Percentiles rank a stretch among this genome's conserved stretches.
These are phyloP conservation scores for Limnanthes douglasii DNA, from an alignment of 345 rosid genomes.

Conservation along the genomic window DNA sequence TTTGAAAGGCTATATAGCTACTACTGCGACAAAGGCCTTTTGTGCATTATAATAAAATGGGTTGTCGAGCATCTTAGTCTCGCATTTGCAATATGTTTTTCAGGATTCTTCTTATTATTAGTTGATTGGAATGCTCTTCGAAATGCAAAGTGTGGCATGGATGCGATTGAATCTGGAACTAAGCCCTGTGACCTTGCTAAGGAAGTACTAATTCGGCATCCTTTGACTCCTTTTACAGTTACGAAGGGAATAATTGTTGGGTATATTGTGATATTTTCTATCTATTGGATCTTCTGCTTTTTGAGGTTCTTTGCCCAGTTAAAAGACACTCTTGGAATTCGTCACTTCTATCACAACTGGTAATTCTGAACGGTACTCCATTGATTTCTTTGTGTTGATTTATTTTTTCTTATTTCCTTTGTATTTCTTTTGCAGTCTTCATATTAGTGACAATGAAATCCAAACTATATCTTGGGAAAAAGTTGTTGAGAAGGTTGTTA, in stretches of 20 bases:
- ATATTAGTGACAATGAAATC: constrained; percentile 81
- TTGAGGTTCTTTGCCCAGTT: constrained; percentile 82
- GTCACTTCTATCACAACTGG: constrained; percentile 79
- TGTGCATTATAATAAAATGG: constrained; percentile 95
- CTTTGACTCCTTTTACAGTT: constrained; percentile 79
- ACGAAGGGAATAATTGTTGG: constrained; percentile 75
- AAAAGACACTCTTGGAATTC: constrained; percentile 68
- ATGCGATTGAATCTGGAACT: constrained; percentile 93
- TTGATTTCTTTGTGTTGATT: neutral
- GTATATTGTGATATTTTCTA: constrained; percentile 70
- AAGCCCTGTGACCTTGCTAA: constrained; percentile 93
- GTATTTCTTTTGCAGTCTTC: constrained; percentile 51
- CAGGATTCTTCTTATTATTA: constrained; percentile 83
- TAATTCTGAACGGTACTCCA: constrained; percentile 11
- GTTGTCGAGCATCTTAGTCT: constrained; percentile 82
- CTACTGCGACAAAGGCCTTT: constrained; percentile 90
- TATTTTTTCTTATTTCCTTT: too few species aligned
- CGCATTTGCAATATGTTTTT: constrained; percentile 86
- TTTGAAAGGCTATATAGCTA: constrained; percentile 86
- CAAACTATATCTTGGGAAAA: constrained; percentile 92
- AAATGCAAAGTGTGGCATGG: constrained; percentile 98
- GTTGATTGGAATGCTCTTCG: constrained; percentile 98
- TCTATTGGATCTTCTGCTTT: constrained; percentile 85
- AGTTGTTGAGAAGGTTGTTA: constrained; percentile 83
- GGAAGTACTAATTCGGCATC: constrained; percentile 85